Conservation (phyloP, 75 land plant species). For the Selaginella tamariscina region DNA sequence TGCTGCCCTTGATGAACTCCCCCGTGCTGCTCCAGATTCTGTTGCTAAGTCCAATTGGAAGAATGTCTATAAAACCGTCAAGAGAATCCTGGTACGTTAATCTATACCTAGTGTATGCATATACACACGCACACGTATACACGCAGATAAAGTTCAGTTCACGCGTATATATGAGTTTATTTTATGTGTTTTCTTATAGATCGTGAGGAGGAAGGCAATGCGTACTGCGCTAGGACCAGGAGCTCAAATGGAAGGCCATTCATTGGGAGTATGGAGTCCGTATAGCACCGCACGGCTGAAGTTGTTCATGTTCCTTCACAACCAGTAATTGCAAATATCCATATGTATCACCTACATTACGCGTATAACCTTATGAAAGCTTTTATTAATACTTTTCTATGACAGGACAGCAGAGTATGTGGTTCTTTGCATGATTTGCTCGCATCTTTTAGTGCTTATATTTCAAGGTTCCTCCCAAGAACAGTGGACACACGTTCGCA, state of each 20-base stretch:
- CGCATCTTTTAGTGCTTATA: slow-evolving; percentile 11
- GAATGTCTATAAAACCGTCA: too few species aligned
- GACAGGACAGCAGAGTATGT: not conserved
- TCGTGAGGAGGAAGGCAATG: not conserved
- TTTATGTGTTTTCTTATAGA: not conserved
- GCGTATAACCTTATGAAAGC: not conserved
- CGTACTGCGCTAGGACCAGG: not conserved
- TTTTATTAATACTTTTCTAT: not conserved
- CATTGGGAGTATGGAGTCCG: not conserved
- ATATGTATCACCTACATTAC: not conserved
- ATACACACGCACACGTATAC: not conserved
- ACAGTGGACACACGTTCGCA: slow-evolving; percentile 3
- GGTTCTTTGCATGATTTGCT: not conserved
- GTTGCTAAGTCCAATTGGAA: not conserved
- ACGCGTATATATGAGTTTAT: too few species aligned
- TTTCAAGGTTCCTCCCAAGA: slow-evolving; percentile 6
- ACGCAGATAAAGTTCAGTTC: not conserved
- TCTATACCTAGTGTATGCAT: not conserved
- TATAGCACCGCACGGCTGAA: not conserved
- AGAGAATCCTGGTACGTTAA: not conserved
- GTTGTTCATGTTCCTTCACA: not conserved
- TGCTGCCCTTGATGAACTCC: not conserved
- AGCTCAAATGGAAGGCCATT: not conserved
- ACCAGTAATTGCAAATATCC: not conserved
- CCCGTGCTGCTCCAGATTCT: not conserved